phyloP scores from a whole-genome alignment of 208 protist species.

The Wallacemonas rigidus region DNA sequence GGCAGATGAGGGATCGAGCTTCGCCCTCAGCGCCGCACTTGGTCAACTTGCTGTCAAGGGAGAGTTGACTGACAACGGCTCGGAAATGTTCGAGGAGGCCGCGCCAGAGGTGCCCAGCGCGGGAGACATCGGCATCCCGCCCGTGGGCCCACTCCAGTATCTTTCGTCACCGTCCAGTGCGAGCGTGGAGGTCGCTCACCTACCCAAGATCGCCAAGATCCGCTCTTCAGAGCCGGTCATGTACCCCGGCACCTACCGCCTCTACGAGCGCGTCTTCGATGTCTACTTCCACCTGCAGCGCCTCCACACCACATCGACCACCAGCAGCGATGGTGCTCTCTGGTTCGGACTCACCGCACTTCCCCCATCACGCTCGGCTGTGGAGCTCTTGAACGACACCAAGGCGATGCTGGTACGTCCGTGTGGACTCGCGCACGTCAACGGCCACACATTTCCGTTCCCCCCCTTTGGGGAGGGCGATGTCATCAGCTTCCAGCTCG shows the following conservation, averaged over 20 bases:
- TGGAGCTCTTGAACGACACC: constrained; percentile 19
- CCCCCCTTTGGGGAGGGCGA: constrained; percentile 46
- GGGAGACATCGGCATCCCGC: neutral
- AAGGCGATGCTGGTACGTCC: constrained; percentile 41
- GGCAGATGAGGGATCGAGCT: neutral
- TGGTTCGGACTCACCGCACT: constrained; percentile 9
- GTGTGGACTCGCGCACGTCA: constrained; percentile 17
- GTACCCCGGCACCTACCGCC: constrained; percentile 5
- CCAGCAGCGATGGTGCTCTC: neutral
- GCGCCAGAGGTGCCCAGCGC: constrained; percentile 2
- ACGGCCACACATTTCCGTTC: constrained; percentile 25
- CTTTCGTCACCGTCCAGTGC: neutral
- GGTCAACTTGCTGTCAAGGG: constrained; percentile 1
- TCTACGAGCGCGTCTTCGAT: constrained; percentile 2
- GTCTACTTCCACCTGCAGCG: neutral
- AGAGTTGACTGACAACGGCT: neutral
- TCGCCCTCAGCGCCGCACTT: constrained; percentile 7
- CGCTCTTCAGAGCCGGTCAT: constrained; percentile 9
- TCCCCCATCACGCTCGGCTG: neutral
- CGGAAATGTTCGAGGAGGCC: constrained; percentile 9
- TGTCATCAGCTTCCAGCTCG: constrained; percentile 42
- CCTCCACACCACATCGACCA: neutral
- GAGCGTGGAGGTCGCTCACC: neutral
- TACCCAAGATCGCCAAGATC: constrained; percentile 5
- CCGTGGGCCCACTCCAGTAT: constrained; percentile 1